Percentiles rank a stretch among this genome's conserved stretches.
Evolutionary conservation across 1,284 basidiomycete genomes (phyloP).

Genomic region (Inonotus obliquus): DNA sequence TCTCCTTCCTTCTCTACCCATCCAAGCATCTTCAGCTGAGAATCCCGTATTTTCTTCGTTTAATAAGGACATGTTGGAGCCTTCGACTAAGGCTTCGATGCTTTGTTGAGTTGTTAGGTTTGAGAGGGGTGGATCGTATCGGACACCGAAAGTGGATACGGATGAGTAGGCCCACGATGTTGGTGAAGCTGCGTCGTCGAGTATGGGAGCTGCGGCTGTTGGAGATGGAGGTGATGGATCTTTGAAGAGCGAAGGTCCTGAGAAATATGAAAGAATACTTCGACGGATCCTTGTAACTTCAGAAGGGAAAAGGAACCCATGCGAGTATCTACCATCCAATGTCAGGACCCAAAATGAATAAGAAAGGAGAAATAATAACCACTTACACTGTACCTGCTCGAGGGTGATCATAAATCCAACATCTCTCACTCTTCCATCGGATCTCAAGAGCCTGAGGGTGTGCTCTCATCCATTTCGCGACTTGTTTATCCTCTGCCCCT

Average conservation of each 20-base stretch:
- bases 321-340: constrained; percentile 66
- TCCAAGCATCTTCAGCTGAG: constrained; percentile 56
- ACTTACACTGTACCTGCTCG: constrained; percentile 85
- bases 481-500: constrained; percentile 94
- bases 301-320: constrained; percentile 96
- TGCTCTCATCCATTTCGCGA: constrained; percentile 89
- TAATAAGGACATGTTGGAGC: constrained; percentile 72
- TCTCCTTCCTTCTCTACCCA: constrained; percentile 60
- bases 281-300: constrained; percentile 69
- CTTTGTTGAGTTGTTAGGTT: constrained; percentile 69
- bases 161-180: constrained; percentile 71
- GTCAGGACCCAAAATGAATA: constrained; percentile 16
- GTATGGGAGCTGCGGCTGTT: constrained; percentile 17
- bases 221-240: constrained; percentile 19
- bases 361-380: constrained; percentile 3
- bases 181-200: constrained; percentile 20
- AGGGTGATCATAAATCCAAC: constrained; percentile 99
- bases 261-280: constrained; percentile 38
- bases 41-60: constrained; percentile 48
- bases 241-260: constrained; percentile 6
- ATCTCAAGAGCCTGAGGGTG: constrained; percentile 82
- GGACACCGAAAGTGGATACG: constrained; percentile 79
- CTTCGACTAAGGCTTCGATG: constrained; percentile 92
- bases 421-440: constrained; percentile 88
- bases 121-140: constrained; percentile 70